These are phyloP conservation scores for Rehmannia glutinosa DNA, from an alignment of 257 asterid species.

Conservation along the genomic window DNA sequence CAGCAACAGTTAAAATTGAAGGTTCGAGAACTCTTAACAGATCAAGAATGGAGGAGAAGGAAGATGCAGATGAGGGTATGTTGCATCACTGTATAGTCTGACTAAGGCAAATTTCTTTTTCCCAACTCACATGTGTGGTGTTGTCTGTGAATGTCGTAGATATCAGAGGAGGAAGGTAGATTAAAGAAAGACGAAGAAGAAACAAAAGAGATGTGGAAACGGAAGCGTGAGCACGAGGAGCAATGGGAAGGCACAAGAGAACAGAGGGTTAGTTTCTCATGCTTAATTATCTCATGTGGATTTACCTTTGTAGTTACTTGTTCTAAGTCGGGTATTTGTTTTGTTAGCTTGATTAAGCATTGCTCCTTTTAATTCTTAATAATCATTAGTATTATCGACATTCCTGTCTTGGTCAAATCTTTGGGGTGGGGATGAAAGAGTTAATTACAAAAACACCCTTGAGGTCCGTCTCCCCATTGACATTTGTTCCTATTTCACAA, in stretches of 20 bases:
- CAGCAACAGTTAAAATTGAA: conserved; percentile 85
- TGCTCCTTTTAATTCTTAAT: not conserved
- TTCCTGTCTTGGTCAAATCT: not conserved
- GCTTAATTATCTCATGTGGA: not conserved
- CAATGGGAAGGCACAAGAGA: conserved; percentile 99
- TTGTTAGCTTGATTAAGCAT: not conserved
- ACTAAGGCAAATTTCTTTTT: not conserved
- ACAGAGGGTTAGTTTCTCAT: conserved; percentile 59
- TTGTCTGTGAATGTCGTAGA: conserved; percentile 35
- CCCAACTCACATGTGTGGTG: conserved; percentile 1
- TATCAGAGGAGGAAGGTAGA: conserved; percentile 99
- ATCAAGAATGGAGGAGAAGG: conserved; percentile 99
- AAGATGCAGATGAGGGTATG: conserved; percentile 99
- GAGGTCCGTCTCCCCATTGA: too few species aligned
- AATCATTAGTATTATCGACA: not conserved
- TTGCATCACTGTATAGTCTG: not conserved
- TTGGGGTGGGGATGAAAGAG: too few species aligned
- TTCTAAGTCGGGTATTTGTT: not conserved
- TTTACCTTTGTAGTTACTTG: not conserved
- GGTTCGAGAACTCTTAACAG: conserved; percentile 94
- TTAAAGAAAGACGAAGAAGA: conserved; percentile 98
- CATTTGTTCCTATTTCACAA: too few species aligned
- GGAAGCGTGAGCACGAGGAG: conserved; percentile 99
- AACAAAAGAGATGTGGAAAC: conserved; percentile 96
- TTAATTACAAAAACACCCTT: too few species aligned